Evolutionary conservation across 2,329 filamentous ascomycete genomes (phyloP).

Genomic region (Cytospora leucostoma): DNA sequence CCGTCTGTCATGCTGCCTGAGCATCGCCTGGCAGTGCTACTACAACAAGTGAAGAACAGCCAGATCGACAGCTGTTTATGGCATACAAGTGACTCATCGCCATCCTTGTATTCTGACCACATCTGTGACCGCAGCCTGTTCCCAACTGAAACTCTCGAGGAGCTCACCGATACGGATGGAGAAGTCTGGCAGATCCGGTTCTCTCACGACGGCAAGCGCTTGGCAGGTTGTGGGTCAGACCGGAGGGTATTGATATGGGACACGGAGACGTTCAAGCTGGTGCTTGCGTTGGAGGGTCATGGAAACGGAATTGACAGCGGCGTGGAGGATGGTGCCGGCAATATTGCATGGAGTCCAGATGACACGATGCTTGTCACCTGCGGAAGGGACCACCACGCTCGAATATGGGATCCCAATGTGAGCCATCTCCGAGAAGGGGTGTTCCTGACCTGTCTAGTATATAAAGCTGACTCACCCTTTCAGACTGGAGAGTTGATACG

Average conservation of each 20-base stretch:
- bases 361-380: slow-evolving; percentile 85
- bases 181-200: slow-evolving; percentile 94
- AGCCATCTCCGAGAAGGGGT: slow-evolving; percentile 34
- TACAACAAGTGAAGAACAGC: slow-evolving; percentile 79
- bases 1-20: slow-evolving; percentile 97
- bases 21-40: slow-evolving; percentile 76
- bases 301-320: slow-evolving; percentile 34
- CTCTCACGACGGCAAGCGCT: slow-evolving; percentile 78
- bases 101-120: slow-evolving; percentile 89
- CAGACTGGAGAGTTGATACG: slow-evolving; percentile 66
- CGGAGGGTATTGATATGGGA: slow-evolving; percentile 81
- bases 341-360: slow-evolving; percentile 89
- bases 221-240: slow-evolving; percentile 82
- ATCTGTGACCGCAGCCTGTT: slow-evolving; percentile 78
- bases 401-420: slow-evolving; percentile 74
- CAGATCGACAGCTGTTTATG: slow-evolving; percentile 85
- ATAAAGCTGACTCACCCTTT: slow-evolving; percentile 2
- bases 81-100: slow-evolving; percentile 77
- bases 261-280: slow-evolving; percentile 65
- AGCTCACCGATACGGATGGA: slow-evolving; percentile 61
- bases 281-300: slow-evolving; percentile 67
- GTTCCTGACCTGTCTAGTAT: background rate
- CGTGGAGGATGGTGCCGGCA: slow-evolving; percentile 63
- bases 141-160: slow-evolving; percentile 68
- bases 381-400: slow-evolving; percentile 70